These are phyloP conservation scores for Zymoseptoria passerinii DNA, from an alignment of 2,329 filamentous ascomycete genomes.

Conservation along the genomic window DNA sequence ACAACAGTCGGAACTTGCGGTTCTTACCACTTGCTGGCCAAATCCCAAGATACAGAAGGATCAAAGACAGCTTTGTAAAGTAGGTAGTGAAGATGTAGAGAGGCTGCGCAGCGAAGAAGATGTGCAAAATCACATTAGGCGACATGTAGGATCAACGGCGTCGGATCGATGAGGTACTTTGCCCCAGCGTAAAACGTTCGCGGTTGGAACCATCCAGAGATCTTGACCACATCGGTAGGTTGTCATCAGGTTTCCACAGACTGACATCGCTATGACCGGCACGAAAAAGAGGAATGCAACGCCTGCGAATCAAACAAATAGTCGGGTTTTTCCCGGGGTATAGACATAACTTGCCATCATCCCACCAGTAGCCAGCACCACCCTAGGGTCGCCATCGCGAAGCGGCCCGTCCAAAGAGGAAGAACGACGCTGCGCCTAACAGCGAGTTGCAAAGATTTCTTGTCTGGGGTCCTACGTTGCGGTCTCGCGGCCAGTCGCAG, in stretches of 20 bases:
- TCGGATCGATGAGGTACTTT: not conserved
- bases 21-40: not conserved
- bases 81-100: conserved; percentile 8
- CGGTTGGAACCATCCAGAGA: not conserved
- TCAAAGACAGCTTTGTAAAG: conserved; percentile 9
- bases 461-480: too few species aligned
- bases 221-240: not conserved
- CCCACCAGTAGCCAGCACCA: not conserved
- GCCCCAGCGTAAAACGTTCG: not conserved
- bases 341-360: not conserved
- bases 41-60: conserved; percentile 11
- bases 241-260: not conserved
- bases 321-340: too few species aligned
- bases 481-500: not conserved
- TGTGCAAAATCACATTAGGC: too few species aligned
- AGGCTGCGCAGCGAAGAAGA: conserved; percentile 5
- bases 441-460: too few species aligned
- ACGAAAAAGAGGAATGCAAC: not conserved
- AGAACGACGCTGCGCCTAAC: not conserved
- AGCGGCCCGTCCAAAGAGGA: not conserved
- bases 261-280: not conserved
- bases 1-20: conserved; percentile 5
- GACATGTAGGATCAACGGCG: too few species aligned
- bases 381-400: not conserved
- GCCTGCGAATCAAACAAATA: too few species aligned